Evolutionary conservation across 73 alveolate species (phyloP), one percentile per base, ranked within the genome.

Genomic region (Paramecium primaurelia): DNA sequence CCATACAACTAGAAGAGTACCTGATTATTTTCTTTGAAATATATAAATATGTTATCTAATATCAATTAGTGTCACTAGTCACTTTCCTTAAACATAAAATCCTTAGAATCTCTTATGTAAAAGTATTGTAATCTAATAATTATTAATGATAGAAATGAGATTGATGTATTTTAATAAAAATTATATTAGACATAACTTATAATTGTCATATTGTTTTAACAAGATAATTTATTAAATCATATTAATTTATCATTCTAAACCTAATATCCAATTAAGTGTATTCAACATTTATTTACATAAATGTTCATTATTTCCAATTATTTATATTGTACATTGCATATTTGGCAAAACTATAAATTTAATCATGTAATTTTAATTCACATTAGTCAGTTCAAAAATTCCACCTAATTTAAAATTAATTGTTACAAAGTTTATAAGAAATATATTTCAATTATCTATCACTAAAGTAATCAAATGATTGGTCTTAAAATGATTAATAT

Each of bases 1-100:
- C 12, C 94, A 88, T 88, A 83, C 94, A 26, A 71, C 94, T 25
- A 77, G 94, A 49, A 64, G 94, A 88, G 94, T 88, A 20, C 94
- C 94, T 88, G 94, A 88, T 71, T 88, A 88, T 88, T 88, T 88
- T 83, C 94, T 88, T 71, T 88, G 94, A 88, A 77, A 87, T 73
- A 51, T 51, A 51, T 51, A 60, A 60, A 60, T 30, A 60, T 60
- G 83, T 60, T 60, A 60, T 60, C 83, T 60, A 22, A 60, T 60
- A 60, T 60, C 38, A 60, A 60, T 60, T 60, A 60, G 45, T 60
- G 83, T 60, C 44, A 22, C 22, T 60, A 22, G 22, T 10, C 22
- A 60, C 47, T 60, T 60, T 34, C 20, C 38, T 9, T 25, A 60
- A 1, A 47, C 20, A 12, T 10, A 34, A 11, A 34, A 26, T 11